Evolutionary conservation across 2,329 filamentous ascomycete species (phyloP).

Genomic region (Chaetomiaceae sp.): DNA sequence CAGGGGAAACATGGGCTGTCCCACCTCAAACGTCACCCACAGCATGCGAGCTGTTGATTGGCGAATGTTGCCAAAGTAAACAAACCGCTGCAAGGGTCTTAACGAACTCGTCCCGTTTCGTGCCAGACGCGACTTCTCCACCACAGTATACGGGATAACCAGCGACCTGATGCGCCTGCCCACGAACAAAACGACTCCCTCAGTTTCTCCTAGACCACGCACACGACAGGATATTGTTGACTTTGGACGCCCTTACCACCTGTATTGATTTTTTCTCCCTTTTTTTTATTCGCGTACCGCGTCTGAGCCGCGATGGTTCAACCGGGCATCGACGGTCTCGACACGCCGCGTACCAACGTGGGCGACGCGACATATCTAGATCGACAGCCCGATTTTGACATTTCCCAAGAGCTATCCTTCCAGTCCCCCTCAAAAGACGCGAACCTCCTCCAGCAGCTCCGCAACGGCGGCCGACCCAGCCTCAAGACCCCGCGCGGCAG

Average conservation of each 20-base stretch:
- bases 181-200: not conserved
- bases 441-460: slow-evolving; percentile 71
- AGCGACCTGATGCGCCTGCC: not conserved
- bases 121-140: slow-evolving; percentile 19
- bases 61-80: slow-evolving; percentile 25
- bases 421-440: slow-evolving; percentile 71
- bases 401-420: slow-evolving; percentile 85
- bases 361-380: slow-evolving; percentile 79
- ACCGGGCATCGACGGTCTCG: slow-evolving; percentile 61
- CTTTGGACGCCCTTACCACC: not conserved
- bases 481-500: slow-evolving; percentile 67
- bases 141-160: not conserved
- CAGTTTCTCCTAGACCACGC: not conserved
- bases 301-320: slow-evolving; percentile 51
- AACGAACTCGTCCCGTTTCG: not conserved
- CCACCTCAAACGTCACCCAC: not conserved
- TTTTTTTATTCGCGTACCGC: no score
- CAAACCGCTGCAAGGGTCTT: slow-evolving; percentile 21
- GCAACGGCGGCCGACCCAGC: slow-evolving; percentile 57
- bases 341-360: slow-evolving; percentile 80
- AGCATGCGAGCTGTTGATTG: slow-evolving; percentile 19
- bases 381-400: slow-evolving; percentile 68
- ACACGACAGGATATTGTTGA: slow-evolving; percentile 3
- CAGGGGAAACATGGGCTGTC: not conserved
- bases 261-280: slow-evolving; percentile 5